Evolutionary conservation across 768 basidiomycete species (phyloP).

Genomic region (Hemileccinum impolitum): DNA sequence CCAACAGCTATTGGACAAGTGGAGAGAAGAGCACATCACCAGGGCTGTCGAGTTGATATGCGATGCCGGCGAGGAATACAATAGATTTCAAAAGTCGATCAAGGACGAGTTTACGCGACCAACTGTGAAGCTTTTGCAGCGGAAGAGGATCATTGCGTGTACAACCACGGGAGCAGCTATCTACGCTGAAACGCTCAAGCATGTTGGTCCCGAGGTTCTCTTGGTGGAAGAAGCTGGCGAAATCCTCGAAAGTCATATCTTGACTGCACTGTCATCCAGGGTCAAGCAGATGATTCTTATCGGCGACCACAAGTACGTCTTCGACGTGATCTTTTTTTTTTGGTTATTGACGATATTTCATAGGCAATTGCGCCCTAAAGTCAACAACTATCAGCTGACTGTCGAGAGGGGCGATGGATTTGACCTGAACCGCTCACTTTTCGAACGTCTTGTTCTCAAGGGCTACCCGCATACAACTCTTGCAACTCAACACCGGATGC

Average conservation of each 20-base stretch:
- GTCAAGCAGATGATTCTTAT: constrained; percentile 60
- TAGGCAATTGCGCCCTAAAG: constrained; percentile 70
- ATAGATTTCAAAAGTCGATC: constrained; percentile 33
- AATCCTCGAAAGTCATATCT: constrained; percentile 62
- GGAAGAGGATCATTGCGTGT: constrained; percentile 60
- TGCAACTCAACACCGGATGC: constrained; percentile 64
- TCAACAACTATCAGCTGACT: constrained; percentile 60
- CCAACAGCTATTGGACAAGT: constrained; percentile 24
- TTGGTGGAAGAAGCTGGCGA: constrained; percentile 73
- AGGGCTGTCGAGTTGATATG: constrained; percentile 33
- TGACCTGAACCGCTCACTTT: constrained; percentile 63
- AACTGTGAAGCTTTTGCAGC: constrained; percentile 32
- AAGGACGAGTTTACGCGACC: constrained; percentile 32
- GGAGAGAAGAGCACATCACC: constrained; percentile 34
- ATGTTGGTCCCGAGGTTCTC: constrained; percentile 45
- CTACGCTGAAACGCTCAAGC: constrained; percentile 43
- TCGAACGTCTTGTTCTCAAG: constrained; percentile 61
- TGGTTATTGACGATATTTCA: not conserved
- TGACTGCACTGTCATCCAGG: constrained; percentile 49
- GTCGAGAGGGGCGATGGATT: constrained; percentile 69
- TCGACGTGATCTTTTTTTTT: not conserved
- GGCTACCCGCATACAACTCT: constrained; percentile 61
- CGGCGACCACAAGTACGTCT: constrained; percentile 62
- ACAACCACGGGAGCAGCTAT: constrained; percentile 71
- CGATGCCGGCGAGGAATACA: constrained; percentile 32